These are phyloP conservation scores for Cladosporium phlei DNA, from an alignment of 2,329 filamentous ascomycete genomes.

Conservation along the genomic window DNA sequence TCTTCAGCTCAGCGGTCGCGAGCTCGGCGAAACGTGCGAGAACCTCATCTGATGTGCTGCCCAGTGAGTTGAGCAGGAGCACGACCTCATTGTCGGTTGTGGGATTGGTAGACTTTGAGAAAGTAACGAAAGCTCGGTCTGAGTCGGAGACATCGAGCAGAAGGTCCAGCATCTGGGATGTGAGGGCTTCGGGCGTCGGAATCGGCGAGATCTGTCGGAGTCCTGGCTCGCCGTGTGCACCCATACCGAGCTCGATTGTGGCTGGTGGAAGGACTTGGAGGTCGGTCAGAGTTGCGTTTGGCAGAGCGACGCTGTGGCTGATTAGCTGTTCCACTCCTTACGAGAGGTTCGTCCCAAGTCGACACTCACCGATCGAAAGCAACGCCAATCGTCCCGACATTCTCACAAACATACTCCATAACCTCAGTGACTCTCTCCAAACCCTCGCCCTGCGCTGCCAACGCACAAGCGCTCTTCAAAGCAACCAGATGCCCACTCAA, in stretches of 20 bases:
- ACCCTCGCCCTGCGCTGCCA: conserved; percentile 33
- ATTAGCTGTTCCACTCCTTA: background rate
- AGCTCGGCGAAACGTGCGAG: conserved; percentile 34
- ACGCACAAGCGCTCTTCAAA: conserved; percentile 57
- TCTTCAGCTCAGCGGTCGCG: conserved; percentile 27
- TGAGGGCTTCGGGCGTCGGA: conserved; percentile 30
- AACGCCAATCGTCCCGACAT: conserved; percentile 35
- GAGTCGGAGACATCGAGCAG: conserved; percentile 30
- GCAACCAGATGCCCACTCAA: conserved; percentile 59
- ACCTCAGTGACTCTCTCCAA: conserved; percentile 33
- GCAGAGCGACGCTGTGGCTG: conserved; percentile 30
- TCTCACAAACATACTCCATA: conserved; percentile 35
- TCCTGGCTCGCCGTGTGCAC: conserved; percentile 63
- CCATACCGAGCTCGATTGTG: conserved; percentile 61
- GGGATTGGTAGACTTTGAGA: conserved; percentile 28
- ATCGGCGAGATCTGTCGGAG: conserved; percentile 52
- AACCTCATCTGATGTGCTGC: conserved; percentile 34
- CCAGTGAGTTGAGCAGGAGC: conserved; percentile 33
- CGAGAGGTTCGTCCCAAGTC: background rate
- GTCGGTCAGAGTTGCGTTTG: conserved; percentile 54
- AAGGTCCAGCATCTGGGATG: conserved; percentile 33
- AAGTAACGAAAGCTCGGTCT: conserved; percentile 35
- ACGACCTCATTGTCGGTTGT: conserved; percentile 31
- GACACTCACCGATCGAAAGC: conserved; percentile 31
- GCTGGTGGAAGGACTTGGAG: conserved; percentile 51